Conservation (phyloP, 805 yeast genomes). For the Barnettozyma siamensis region DNA sequence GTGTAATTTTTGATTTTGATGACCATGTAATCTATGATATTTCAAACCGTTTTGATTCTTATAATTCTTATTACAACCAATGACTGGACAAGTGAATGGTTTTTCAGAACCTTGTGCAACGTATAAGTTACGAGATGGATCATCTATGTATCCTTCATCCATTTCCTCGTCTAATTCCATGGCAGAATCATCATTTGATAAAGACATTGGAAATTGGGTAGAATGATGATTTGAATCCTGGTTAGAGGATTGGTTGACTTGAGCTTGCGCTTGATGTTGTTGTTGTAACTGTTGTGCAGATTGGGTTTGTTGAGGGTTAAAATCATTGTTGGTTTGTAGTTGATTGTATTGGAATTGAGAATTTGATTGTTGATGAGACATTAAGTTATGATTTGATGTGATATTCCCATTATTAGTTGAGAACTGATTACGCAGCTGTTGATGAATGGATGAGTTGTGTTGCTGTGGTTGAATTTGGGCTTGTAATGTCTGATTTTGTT, state of each 20-base stretch:
- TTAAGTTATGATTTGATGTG: background rate
- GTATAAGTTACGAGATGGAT: slow-evolving; percentile 91
- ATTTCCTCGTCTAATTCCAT: slow-evolving; percentile 46
- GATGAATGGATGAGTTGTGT: slow-evolving; percentile 14
- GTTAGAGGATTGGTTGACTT: background rate
- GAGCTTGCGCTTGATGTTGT: slow-evolving; percentile 11
- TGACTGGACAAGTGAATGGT: slow-evolving; percentile 96
- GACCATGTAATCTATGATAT: slow-evolving; percentile 94
- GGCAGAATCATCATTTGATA: slow-evolving; percentile 23
- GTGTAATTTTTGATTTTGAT: slow-evolving; percentile 88
- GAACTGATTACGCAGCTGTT: slow-evolving; percentile 15
- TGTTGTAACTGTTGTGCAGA: slow-evolving; percentile 15
- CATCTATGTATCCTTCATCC: slow-evolving; percentile 82
- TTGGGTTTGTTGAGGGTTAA: slow-evolving; percentile 10
- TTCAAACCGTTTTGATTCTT: slow-evolving; percentile 97
- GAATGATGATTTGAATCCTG: slow-evolving; percentile 16
- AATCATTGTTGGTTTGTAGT: slow-evolving; percentile 3
- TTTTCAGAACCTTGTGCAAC: slow-evolving; percentile 91
- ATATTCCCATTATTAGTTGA: slow-evolving; percentile 1
- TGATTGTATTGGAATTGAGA: slow-evolving; percentile 7
- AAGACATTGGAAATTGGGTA: slow-evolving; percentile 30
- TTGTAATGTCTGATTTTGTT: slow-evolving; percentile 12
- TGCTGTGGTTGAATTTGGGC: slow-evolving; percentile 15
- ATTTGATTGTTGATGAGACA: slow-evolving; percentile 1
- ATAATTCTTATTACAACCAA: slow-evolving; percentile 96